A percentile compares a stretch with the other conserved stretches of the same genome.
Conservation (phyloP, 108 stramenopile species). For the Nitzschia sp. region DNA sequence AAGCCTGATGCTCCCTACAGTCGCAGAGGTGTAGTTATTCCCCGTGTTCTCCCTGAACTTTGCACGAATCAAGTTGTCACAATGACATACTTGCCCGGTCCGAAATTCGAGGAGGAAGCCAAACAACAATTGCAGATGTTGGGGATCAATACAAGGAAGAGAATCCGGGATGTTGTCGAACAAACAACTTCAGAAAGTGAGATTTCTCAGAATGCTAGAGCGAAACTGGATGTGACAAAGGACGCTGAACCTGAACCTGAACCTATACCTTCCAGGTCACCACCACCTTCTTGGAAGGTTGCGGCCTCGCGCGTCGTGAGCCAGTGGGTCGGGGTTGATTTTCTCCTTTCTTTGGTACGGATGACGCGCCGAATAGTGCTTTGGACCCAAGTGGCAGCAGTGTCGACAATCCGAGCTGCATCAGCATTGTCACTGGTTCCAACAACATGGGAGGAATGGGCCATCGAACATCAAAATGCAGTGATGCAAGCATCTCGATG, state of each 20-base stretch:
- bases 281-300: constrained; percentile 29
- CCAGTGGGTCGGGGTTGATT: constrained; percentile 57
- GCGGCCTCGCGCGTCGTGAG: constrained; percentile 27
- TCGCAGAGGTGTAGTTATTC: constrained; percentile 50
- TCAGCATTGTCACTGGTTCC: constrained; percentile 36
- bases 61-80: constrained; percentile 67
- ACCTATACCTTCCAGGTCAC: background rate
- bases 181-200: constrained; percentile 28
- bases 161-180: constrained; percentile 41
- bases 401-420: constrained; percentile 35
- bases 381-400: constrained; percentile 47
- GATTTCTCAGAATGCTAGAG: too few species aligned
- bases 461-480: constrained; percentile 43
- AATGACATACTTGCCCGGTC: constrained; percentile 73
- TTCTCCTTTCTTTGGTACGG: constrained; percentile 51
- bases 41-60: constrained; percentile 47
- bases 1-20: constrained; percentile 62
- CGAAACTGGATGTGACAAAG: background rate
- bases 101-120: constrained; percentile 73
- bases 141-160: constrained; percentile 61
- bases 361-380: constrained; percentile 41
- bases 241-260: background rate
- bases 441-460: constrained; percentile 55
- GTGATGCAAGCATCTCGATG: constrained; percentile 36
- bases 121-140: constrained; percentile 50